Base-by-base conservation (phyloP, 2,329 filamentous ascomycete species). In the Claviceps monticola region DNA sequence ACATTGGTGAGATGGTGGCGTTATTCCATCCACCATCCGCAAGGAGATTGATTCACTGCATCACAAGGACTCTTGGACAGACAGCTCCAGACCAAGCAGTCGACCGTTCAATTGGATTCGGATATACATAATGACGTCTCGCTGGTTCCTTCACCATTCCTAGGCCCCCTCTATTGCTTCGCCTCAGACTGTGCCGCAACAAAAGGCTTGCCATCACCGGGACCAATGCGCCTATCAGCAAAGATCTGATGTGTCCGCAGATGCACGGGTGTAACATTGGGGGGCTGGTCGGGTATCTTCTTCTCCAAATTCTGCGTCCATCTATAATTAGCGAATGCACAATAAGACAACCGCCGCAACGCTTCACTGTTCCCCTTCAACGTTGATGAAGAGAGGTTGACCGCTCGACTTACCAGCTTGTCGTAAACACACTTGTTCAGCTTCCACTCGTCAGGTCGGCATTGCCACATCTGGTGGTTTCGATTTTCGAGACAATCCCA, bases 381-480 rank as follows among this genome's bases (percentile, higher is more conserved):
- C 17, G 17, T 21, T 21, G 21, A 13, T n/a, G 42, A 14, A 23
- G 14, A 26, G 6, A 26, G 14, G 8, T 23, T 1, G 36, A 47
- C 9, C 17, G 41, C 49, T 75, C 86, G 56, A 41, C 51, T 23
- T 75, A 98, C 93, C 74, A 98, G 71, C 68, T 96, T 97, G 59
- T 96, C 84, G 66, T 86, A 97, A 48, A 96, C 90, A 71, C 93
- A 98, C 73, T 84, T 85, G 77, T 96, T 98, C 62, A 98, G 74
- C 66, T 83, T 83, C 80, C 88, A 84, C 76, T 98, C 93, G 57
- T 79, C 75, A 63, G 82, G 83, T 62, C 93, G 82, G 75, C 93
- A 98, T 65, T 97, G 88, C 86, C 88, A 98, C 54, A 97, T 74
- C 71, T 95, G 88, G 66, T 98, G 93, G 76, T 98, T 98, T 75